A percentile compares a stretch with the other conserved stretches of the same genome.
Conservation (phyloP, 2,329 filamentous ascomycete genomes). For the Curvularia lunata region DNA sequence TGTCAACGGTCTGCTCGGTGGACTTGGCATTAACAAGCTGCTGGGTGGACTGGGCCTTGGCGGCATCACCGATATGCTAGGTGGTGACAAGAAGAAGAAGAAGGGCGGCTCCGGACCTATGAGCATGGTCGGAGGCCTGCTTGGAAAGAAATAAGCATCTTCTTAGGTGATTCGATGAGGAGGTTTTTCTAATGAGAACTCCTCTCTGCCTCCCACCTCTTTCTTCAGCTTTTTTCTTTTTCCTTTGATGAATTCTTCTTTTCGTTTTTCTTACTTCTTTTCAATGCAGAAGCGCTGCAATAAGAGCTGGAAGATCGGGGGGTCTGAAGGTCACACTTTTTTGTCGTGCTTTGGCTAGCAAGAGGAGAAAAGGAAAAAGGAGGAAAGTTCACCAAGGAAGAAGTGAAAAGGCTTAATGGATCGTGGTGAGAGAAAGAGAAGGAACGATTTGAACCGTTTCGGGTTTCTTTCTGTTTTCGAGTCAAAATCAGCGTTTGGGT, state of each 20-base stretch:
- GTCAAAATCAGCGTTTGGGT: constrained; percentile 13
- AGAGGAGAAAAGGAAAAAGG: neutral
- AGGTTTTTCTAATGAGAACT: neutral
- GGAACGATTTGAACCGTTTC: neutral
- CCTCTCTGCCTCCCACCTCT: neutral
- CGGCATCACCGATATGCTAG: constrained; percentile 57
- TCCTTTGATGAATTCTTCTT: neutral
- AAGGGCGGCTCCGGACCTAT: constrained; percentile 48
- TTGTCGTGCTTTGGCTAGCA: neutral
- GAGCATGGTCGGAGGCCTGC: constrained; percentile 56
- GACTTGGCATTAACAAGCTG: constrained; percentile 76
- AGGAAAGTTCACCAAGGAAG: neutral
- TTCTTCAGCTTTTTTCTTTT: neutral
- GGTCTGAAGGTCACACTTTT: constrained; percentile 33
- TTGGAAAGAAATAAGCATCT: constrained; percentile 49
- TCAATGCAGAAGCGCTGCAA: neutral
- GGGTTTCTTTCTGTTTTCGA: neutral
- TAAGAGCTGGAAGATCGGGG: constrained; percentile 40
- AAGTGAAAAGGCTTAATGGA: neutral
- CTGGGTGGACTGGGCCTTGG: constrained; percentile 74
- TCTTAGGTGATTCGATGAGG: neutral
- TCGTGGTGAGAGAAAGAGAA: neutral
- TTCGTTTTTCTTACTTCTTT: neutral
- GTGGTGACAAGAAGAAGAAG: constrained; percentile 59
- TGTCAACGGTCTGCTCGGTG: constrained; percentile 78